These are phyloP conservation scores for Cutaneotrichosporon mucoides DNA, from an alignment of 1,284 basidiomycete species.

Conservation along the genomic window DNA sequence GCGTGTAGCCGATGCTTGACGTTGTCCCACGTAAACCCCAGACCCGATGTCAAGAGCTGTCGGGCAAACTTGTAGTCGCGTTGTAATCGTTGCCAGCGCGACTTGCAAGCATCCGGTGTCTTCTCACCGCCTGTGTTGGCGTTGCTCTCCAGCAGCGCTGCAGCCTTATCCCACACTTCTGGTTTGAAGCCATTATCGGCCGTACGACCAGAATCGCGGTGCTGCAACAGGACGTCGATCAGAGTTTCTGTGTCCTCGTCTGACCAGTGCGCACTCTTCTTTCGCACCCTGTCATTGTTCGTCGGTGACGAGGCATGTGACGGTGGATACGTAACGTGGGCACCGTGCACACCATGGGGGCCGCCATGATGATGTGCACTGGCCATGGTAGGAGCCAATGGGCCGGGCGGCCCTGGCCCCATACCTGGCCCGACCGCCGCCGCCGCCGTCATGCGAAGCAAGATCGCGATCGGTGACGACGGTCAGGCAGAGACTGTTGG, in stretches of 20 bases:
- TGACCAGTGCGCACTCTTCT: constrained; percentile 42
- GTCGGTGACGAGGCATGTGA: not conserved
- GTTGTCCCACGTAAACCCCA: constrained; percentile 34
- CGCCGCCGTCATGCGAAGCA: constrained; percentile 4
- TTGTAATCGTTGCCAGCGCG: constrained; percentile 43
- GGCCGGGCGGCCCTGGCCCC: constrained; percentile 5
- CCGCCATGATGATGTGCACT: not conserved
- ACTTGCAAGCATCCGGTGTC: constrained; percentile 44
- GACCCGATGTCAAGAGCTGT: constrained; percentile 26
- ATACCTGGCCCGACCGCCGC: constrained; percentile 5
- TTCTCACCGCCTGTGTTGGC: constrained; percentile 40
- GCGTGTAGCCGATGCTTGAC: constrained; percentile 27
- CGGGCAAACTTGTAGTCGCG: constrained; percentile 40
- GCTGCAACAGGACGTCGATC: constrained; percentile 29
- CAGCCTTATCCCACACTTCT: constrained; percentile 40
- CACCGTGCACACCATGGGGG: not conserved
- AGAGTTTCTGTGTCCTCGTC: constrained; percentile 37
- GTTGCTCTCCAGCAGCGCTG: constrained; percentile 21
- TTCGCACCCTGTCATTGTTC: constrained; percentile 17
- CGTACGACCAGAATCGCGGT: constrained; percentile 36
- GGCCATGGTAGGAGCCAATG: not conserved
- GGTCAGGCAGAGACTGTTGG: not conserved
- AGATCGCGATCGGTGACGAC: constrained; percentile 2
- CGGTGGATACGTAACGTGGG: not conserved
- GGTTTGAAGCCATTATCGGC: constrained; percentile 44